Conservation (phyloP, 345 rosid species). For the Moringa oleifera region DNA sequence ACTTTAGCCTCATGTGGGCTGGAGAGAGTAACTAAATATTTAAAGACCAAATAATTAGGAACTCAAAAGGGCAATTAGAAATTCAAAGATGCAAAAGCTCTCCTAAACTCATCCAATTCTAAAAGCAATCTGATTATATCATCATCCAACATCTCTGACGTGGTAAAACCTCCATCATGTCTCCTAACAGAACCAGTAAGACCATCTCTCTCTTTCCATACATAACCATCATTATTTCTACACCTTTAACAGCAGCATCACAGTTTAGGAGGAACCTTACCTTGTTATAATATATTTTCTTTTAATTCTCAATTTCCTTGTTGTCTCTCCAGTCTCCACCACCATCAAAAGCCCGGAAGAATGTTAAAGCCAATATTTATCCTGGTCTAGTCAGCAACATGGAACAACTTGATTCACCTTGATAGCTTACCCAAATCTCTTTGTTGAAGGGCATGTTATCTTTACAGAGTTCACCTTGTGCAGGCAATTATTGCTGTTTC, state of each 20-base stretch:
- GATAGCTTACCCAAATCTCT: conserved; percentile 2
- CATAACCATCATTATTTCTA: conserved; percentile 35
- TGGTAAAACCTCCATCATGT: not conserved
- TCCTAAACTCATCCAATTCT: not conserved
- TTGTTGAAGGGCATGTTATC: conserved; percentile 19
- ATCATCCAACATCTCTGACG: not conserved
- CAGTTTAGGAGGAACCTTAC: conserved; percentile 21
- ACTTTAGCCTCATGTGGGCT: conserved; percentile 8
- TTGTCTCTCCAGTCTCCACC: conserved; percentile 24
- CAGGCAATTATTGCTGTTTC: conserved; percentile 24
- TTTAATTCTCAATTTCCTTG: conserved; percentile 4
- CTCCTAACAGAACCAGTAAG: not conserved
- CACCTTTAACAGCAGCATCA: conserved; percentile 5
- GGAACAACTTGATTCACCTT: conserved; percentile 13
- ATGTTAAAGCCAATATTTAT: conserved; percentile 8
- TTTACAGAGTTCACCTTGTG: conserved; percentile 13
- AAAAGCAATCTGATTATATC: conserved; percentile 2
- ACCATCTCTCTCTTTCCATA: conserved; percentile 19
- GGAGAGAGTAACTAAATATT: conserved; percentile 10
- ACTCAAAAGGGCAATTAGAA: not conserved
- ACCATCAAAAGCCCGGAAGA: conserved; percentile 16
- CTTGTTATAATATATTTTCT: conserved; percentile 11
- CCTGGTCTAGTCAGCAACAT: conserved; percentile 20
- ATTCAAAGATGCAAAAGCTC: not conserved
- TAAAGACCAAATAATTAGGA: conserved; percentile 6